Evolutionary conservation across 2,329 filamentous ascomycete species (phyloP).

Genomic region (Basipetospora chlamydospora): DNA sequence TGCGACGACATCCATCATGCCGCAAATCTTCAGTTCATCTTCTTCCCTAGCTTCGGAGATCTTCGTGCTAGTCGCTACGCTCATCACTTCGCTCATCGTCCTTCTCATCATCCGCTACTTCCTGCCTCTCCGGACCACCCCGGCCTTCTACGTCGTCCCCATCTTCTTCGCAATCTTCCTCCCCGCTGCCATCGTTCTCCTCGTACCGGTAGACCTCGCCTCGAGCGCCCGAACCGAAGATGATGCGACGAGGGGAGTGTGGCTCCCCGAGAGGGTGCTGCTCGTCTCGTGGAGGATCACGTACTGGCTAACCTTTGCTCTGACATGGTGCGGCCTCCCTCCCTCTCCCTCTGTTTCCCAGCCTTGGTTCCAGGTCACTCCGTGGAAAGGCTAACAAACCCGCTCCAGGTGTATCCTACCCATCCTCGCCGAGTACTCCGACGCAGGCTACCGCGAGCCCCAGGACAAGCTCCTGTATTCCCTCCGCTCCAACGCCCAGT

Average conservation of each 20-base stretch:
- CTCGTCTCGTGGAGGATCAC: conserved; percentile 86
- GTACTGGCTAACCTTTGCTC: conserved; percentile 90
- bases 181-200: conserved; percentile 76
- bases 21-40: conserved; percentile 33
- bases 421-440: conserved; percentile 84
- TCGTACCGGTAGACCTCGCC: conserved; percentile 91
- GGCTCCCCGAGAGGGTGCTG: conserved; percentile 65
- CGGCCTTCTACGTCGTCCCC: conserved; percentile 76
- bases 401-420: conserved; percentile 76
- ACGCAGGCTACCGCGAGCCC: conserved; percentile 82
- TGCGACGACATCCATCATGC: conserved; percentile 28
- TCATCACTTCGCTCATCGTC: conserved; percentile 60
- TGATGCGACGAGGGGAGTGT: conserved; percentile 62
- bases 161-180: conserved; percentile 94
- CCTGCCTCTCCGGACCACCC: conserved; percentile 78
- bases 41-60: conserved; percentile 65
- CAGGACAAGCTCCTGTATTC: conserved; percentile 72
- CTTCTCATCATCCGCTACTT: conserved; percentile 80
- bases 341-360: conserved; percentile 8
- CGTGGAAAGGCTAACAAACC: no score
- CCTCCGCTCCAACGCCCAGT: conserved; percentile 72
- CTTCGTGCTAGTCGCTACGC: conserved; percentile 59
- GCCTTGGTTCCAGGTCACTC: no score
- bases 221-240: conserved; percentile 65
- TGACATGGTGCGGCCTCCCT: conserved; percentile 60